Conservation (phyloP, 768 basidiomycete genomes). For the Lyophyllum atratum region DNA sequence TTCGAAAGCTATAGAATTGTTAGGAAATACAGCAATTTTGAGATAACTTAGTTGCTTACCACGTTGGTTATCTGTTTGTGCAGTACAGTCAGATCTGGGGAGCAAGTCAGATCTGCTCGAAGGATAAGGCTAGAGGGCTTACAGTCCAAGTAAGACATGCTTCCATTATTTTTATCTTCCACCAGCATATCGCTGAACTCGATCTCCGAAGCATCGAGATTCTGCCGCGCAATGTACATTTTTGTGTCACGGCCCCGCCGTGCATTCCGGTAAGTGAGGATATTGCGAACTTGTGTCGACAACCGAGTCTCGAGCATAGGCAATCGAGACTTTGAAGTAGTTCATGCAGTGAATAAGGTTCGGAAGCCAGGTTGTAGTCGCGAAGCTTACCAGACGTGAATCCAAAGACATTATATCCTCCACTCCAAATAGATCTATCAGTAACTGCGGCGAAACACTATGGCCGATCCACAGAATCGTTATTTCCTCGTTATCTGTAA, state of each 20-base stretch:
- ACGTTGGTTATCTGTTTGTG: slow-evolving; percentile 51
- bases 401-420: slow-evolving; percentile 77
- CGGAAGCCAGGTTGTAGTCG: background rate
- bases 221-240: slow-evolving; percentile 83
- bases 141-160: slow-evolving; percentile 91
- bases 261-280: slow-evolving; percentile 67
- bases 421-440: slow-evolving; percentile 82
- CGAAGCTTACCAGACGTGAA: slow-evolving; percentile 59
- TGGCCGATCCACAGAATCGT: slow-evolving; percentile 91
- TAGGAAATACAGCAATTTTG: background rate
- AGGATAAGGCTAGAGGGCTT: slow-evolving; percentile 25
- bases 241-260: slow-evolving; percentile 57
- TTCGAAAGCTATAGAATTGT: slow-evolving; percentile 34
- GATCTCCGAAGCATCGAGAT: slow-evolving; percentile 89
- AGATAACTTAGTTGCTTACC: slow-evolving; percentile 32
- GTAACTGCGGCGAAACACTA: slow-evolving; percentile 77
- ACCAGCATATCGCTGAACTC: slow-evolving; percentile 98
- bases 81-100: slow-evolving; percentile 46
- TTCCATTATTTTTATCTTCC: slow-evolving; percentile 97
- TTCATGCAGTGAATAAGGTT: slow-evolving; percentile 1
- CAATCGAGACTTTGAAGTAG: slow-evolving; percentile 54
- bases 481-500: slow-evolving; percentile 81
- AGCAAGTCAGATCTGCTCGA: slow-evolving; percentile 2
- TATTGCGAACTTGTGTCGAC: slow-evolving; percentile 84
- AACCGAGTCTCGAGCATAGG: slow-evolving; percentile 73